Conservation (phyloP, 257 asterid species). For the Penstemon eatonii region DNA sequence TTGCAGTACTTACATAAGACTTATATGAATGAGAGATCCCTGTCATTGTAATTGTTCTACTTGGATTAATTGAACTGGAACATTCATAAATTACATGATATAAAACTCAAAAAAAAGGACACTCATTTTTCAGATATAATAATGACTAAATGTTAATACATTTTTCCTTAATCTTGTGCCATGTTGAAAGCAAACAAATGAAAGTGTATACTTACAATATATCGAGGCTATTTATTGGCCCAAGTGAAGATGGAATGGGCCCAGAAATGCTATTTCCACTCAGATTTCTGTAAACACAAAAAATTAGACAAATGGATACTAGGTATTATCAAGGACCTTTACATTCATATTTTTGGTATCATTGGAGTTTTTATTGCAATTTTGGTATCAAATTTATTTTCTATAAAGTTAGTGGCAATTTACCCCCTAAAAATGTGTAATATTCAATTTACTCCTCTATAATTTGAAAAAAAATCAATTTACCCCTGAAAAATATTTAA, state of each 20-base stretch:
- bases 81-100: neutral
- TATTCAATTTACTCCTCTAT: too few relatives aligned
- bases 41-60: constrained; percentile 28
- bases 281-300: constrained; percentile 64
- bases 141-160: constrained; percentile 7
- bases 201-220: constrained; percentile 44
- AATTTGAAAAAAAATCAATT: too few relatives aligned
- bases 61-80: too few relatives aligned
- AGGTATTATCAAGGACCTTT: neutral
- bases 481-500: too few relatives aligned
- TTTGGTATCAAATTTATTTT: too few relatives aligned
- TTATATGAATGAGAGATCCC: constrained; percentile 78
- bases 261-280: constrained; percentile 90
- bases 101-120: neutral
- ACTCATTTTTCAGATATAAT: neutral
- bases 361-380: too few relatives aligned
- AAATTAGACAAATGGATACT: constrained; percentile 17
- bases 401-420: too few relatives aligned
- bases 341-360: neutral
- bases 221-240: constrained; percentile 61
- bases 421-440: too few relatives aligned
- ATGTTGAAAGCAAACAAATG: constrained; percentile 7
- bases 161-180: neutral
- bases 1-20: too few relatives aligned
- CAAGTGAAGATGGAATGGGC: constrained; percentile 77